A percentile compares a stretch with the other conserved stretches of the same genome.
phyloP scores from a whole-genome alignment of 768 basidiomycete genomes.

The Lactarius hatsudake region DNA sequence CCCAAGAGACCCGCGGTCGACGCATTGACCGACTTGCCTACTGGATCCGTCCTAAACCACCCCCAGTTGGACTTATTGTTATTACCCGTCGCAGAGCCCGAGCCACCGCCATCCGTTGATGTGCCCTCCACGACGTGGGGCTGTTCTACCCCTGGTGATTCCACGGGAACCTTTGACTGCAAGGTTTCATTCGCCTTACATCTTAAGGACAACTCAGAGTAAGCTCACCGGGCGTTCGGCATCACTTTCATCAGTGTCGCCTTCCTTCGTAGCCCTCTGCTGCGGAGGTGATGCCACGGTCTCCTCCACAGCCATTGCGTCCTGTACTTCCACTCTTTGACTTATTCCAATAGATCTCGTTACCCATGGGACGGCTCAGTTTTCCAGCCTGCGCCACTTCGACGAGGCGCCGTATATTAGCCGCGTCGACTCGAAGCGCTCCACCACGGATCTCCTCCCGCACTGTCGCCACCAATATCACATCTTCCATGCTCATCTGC shows the following conservation, averaged over 20 bases:
- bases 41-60: too few relatives aligned
- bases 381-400: background rate
- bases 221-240: background rate
- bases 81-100: background rate
- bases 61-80: too few relatives aligned
- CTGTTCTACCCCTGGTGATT: background rate
- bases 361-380: background rate
- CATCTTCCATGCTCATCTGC: constrained; percentile 15
- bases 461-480: constrained; percentile 14
- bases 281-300: background rate
- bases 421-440: background rate
- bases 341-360: background rate
- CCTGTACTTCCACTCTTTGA: background rate
- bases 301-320: background rate
- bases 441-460: constrained; percentile 19
- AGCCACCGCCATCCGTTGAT: too few relatives aligned
- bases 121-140: background rate
- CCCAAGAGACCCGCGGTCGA: constrained; percentile 12
- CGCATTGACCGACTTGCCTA: constrained; percentile 1
- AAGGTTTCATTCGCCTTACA: background rate
- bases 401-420: background rate
- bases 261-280: background rate
- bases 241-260: background rate
- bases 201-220: background rate
- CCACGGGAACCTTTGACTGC: background rate